Conservation (phyloP, 352 stramenopile genomes). For the Globisporangium spiculum region DNA sequence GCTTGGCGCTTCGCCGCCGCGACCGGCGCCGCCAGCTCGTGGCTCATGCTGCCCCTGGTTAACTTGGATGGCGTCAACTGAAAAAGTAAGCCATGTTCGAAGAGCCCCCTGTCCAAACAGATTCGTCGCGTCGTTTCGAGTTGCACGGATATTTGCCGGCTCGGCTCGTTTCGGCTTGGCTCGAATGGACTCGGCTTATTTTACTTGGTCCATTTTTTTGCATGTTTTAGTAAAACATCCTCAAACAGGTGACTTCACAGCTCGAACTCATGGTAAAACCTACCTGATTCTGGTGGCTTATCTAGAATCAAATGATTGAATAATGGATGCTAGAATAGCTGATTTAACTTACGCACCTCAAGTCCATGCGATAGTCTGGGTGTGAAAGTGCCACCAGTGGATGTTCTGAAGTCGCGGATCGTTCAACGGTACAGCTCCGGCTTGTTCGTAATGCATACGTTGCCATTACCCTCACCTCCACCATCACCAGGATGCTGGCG, state of each 20-base stretch:
- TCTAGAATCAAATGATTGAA: neutral
- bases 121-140: conserved; percentile 13
- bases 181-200: neutral
- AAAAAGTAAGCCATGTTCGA: neutral
- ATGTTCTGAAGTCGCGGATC: neutral
- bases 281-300: neutral
- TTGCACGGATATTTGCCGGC: neutral
- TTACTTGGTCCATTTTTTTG: neutral
- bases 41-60: neutral
- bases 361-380: neutral
- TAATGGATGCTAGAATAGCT: neutral
- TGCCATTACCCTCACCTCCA: neutral
- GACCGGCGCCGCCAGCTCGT: conserved; percentile 2
- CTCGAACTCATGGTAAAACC: neutral
- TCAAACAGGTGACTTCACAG: neutral
- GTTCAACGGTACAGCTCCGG: neutral
- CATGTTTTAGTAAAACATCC: too few species aligned
- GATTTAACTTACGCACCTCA: too few species aligned
- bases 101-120: conserved; percentile 14
- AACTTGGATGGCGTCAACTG: neutral
- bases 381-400: neutral
- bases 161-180: neutral
- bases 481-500: neutral
- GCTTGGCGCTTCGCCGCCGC: conserved; percentile 37
- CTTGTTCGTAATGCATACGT: neutral